Evolutionary conservation across 1,284 basidiomycete species (phyloP), one percentile per base, ranked within the genome.

Genomic region (Ustilago trichophora): DNA sequence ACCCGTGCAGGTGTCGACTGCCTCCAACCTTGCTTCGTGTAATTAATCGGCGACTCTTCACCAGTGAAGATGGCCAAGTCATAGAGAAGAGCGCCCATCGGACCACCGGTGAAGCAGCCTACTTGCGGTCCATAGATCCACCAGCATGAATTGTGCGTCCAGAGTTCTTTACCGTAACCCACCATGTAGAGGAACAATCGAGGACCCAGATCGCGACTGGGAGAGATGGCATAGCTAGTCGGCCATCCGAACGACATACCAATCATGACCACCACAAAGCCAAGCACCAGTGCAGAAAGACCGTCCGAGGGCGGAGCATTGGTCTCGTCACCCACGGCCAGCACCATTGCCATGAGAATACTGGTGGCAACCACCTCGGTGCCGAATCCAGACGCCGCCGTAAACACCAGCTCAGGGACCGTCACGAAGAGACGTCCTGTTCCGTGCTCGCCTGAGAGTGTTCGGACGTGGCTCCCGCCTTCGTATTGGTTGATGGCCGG

Each of bases 371-470:
- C 72, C 16, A 78, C 41, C 16, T 65, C 45, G 34, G 77, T 74
- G 10, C 54, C 53, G 31, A 66, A 69, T 7, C 60, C 60, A 22
- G 60, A 56, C 0, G 27, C 53, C 2, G 50, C 24, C 13, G 53
- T 57, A 40, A 72, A 73, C 7, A 58, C 56, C 1, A 53, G 44
- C 29, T 66, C 43, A 42, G 79, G 88, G 72, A 88, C 91, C 0
- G 90, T 90, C 3, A 86, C 85, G 71, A 92, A 92, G n/a, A 91
- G 80, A n/a, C 84, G 80, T 0, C 88, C 90, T 0, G 90, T 90
- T 13, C 84, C 84, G 9, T 68, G 55, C 0, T 54, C 46, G 10
- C 72, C 72, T 0, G 80, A 76, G 19, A 89, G 84, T 9, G 89
- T 91, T n/a, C 90, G 87, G 24, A 88, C 82, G 24, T 82, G 80